Evolutionary conservation across 768 basidiomycete species (phyloP), one percentile per base, ranked within the genome.

Genomic region (Suillus sp.): DNA sequence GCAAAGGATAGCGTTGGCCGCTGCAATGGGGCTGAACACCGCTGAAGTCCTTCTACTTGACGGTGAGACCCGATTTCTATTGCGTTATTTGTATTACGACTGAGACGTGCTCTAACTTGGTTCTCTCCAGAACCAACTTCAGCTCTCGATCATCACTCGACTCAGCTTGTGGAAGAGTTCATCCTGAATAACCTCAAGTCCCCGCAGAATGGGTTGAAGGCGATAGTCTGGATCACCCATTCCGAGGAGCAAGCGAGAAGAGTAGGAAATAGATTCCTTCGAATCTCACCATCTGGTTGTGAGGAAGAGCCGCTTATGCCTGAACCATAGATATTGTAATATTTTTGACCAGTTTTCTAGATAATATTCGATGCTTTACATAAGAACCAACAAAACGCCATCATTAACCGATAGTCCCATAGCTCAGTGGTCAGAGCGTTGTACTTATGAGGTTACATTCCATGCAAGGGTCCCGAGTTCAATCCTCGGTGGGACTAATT

Each of bases 161-260:
- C 88, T 16, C 69, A 78, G 16, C 74, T 80, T 34, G 91, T 96
- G 2, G 95, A 96, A 72, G 75, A 81, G 51, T 83, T 79, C 53
- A 76, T 96, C 16, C 63, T 81, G 5, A 71, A 79, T 9, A 81
- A 87, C 61, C 72, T 95, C 40, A 81, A 72, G 45, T 78, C 80
- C 1, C 61, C 75, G 10, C 76, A 83, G 43, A 78, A 82, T 25
- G 76, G 78, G 38, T 74, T 92, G 59, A 91, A 91, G 71, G 90
- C 92, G 0, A 75, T 93, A 45, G 71, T 95, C 4, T 95, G 93
- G 93, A 92, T 95, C 64, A 95, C 94, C 0, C 93, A 95, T 72
- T 92, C 91, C 0, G 86, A 87, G 3, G 90, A 93, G 65, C 93
- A 95, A 73, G 90, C 86, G 5, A 77, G 83, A 66, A 80, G 92